Conservation (phyloP, 108 stramenopile species). For the Cyclotella sp. region DNA sequence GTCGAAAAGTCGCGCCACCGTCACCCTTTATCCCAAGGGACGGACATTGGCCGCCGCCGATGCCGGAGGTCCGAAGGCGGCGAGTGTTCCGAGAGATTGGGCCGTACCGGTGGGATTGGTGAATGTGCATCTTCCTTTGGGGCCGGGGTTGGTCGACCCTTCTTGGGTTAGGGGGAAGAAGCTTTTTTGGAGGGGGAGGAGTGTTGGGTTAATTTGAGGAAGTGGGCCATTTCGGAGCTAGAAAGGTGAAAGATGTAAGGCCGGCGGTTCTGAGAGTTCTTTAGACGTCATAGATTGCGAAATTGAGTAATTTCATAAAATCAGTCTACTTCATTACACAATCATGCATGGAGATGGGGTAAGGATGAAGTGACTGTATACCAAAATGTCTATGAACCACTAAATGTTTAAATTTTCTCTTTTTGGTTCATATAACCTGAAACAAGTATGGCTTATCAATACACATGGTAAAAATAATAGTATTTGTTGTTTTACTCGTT, state of each 20-base stretch:
- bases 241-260: not conserved
- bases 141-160: constrained; percentile 80
- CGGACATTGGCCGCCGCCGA: constrained; percentile 34
- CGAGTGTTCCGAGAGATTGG: constrained; percentile 31
- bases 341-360: too few species aligned
- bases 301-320: too few species aligned
- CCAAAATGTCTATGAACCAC: too few species aligned
- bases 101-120: constrained; percentile 57
- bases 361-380: too few species aligned
- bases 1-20: constrained; percentile 61
- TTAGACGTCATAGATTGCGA: too few species aligned
- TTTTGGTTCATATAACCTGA: too few species aligned
- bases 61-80: constrained; percentile 20
- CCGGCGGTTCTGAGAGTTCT: too few species aligned
- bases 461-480: too few species aligned
- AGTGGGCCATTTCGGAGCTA: not conserved
- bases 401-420: too few species aligned
- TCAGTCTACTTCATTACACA: too few species aligned
- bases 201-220: constrained; percentile 60
- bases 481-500: too few species aligned
- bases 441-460: too few species aligned
- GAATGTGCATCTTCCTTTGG: constrained; percentile 64
- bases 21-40: constrained; percentile 69
- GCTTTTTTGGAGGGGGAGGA: constrained; percentile 74
- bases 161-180: constrained; percentile 72